A percentile compares a stretch with the other conserved stretches of the same genome.
Evolutionary conservation across 2,329 filamentous ascomycete species (phyloP).

Genomic region (Fusarium chaquense): DNA sequence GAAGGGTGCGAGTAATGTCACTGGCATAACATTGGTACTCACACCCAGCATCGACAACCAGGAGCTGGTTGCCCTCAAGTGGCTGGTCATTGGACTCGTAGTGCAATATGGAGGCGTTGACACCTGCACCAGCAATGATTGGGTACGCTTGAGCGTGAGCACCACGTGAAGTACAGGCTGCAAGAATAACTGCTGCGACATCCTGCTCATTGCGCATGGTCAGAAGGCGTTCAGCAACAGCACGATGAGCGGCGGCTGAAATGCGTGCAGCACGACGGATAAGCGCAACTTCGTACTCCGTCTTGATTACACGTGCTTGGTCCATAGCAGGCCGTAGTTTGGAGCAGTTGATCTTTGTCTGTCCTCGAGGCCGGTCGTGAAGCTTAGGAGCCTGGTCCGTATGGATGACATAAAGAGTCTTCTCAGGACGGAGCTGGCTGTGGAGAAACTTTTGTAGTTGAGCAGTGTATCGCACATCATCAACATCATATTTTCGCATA

Average conservation of each 20-base stretch:
- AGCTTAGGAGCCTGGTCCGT: constrained; percentile 55
- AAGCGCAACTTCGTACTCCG: constrained; percentile 84
- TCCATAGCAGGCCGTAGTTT: constrained; percentile 80
- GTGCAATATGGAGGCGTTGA: constrained; percentile 87
- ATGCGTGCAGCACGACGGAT: constrained; percentile 85
- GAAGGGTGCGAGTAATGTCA: constrained; percentile 91
- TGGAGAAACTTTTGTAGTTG: constrained; percentile 64
- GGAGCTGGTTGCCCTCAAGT: constrained; percentile 75
- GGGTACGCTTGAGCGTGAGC: constrained; percentile 86
- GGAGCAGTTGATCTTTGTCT: constrained; percentile 60
- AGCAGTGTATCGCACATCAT: constrained; percentile 72
- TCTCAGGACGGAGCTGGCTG: constrained; percentile 56
- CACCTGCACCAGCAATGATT: constrained; percentile 86
- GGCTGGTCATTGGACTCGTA: constrained; percentile 84
- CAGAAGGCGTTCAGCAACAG: constrained; percentile 74
- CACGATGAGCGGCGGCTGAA: constrained; percentile 80
- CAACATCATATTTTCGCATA: constrained; percentile 73
- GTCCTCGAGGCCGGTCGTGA: constrained; percentile 54
- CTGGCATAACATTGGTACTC: constrained; percentile 89
- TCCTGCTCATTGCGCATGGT: constrained; percentile 81
- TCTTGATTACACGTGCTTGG: constrained; percentile 83
- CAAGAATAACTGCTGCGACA: constrained; percentile 81
- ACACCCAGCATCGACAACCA: constrained; percentile 88
- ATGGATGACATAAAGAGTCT: constrained; percentile 61
- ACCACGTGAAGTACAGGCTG: constrained; percentile 77